Evolutionary conservation across 768 basidiomycete species (phyloP).

Genomic region (Boletus patriciae): DNA sequence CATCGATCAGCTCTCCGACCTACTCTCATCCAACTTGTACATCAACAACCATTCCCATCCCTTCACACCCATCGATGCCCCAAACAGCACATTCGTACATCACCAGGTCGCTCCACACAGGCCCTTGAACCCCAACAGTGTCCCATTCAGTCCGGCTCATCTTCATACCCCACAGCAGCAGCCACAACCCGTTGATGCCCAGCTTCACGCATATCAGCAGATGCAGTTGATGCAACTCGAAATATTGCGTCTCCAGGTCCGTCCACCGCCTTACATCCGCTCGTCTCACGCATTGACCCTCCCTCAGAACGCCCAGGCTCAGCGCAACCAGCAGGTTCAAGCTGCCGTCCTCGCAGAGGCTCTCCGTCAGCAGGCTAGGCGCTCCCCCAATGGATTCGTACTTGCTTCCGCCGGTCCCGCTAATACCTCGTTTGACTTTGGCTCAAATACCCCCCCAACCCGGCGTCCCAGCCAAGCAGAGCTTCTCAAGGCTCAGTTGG

Average conservation of each 20-base stretch:
- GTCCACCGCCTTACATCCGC: slow-evolving; percentile 13
- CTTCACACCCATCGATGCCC: slow-evolving; percentile 70
- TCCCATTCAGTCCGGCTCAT: slow-evolving; percentile 45
- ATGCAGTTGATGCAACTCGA: slow-evolving; percentile 87
- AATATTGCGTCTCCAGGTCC: slow-evolving; percentile 76
- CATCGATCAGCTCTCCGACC: slow-evolving; percentile 58
- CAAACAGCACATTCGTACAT: slow-evolving; percentile 63
- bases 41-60: slow-evolving; percentile 46
- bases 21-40: slow-evolving; percentile 54
- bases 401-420: slow-evolving; percentile 77
- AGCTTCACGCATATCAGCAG: slow-evolving; percentile 62
- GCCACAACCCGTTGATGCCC: slow-evolving; percentile 39
- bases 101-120: slow-evolving; percentile 57
- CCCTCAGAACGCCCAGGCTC: slow-evolving; percentile 61
- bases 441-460: slow-evolving; percentile 55
- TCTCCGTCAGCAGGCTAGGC: slow-evolving; percentile 49
- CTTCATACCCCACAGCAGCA: slow-evolving; percentile 44
- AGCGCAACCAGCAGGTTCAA: slow-evolving; percentile 61
- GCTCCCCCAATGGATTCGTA: slow-evolving; percentile 30
- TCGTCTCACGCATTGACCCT: slow-evolving; percentile 11
- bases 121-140: slow-evolving; percentile 53
- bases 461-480: slow-evolving; percentile 73
- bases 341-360: slow-evolving; percentile 66
- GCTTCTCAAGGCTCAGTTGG: slow-evolving; percentile 59
- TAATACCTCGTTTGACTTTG: slow-evolving; percentile 62